phyloP scores from a whole-genome alignment of 805 yeast species.

The Wickerhamiella cacticola region DNA sequence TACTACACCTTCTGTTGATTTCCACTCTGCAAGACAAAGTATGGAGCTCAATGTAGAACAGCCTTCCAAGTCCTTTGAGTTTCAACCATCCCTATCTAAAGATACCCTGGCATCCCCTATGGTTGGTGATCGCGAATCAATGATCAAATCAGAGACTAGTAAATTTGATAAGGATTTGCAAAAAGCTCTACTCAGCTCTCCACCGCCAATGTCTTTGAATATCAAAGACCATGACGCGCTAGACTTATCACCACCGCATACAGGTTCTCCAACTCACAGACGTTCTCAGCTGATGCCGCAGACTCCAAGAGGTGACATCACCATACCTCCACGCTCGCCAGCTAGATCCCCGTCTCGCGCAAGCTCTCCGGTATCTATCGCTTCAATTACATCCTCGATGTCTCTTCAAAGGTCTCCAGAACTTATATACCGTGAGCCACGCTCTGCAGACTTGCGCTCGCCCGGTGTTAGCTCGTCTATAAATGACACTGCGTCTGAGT shows the following conservation, averaged over 20 bases:
- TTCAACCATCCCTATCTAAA: not conserved
- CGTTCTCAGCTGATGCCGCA: not conserved
- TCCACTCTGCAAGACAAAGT: constrained; percentile 10
- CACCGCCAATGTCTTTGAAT: not conserved
- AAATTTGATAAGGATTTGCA: constrained; percentile 4
- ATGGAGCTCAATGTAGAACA: not conserved
- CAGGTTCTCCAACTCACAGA: constrained; percentile 2
- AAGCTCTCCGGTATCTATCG: not conserved
- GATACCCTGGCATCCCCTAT: not conserved
- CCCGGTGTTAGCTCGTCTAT: not conserved
- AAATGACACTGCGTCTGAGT: not conserved
- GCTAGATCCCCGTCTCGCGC: constrained; percentile 10
- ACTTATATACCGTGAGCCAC: not conserved
- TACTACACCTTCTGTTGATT: not conserved
- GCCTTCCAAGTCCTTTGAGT: not conserved
- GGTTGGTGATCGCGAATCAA: not conserved
- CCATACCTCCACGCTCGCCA: constrained; percentile 8
- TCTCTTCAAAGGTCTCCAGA: constrained; percentile 3
- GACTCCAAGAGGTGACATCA: constrained; percentile 1
- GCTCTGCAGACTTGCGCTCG: not conserved
- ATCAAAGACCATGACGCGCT: not conserved
- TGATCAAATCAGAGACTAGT: constrained; percentile 2
- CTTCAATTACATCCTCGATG: constrained; percentile 4
- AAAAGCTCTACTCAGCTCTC: not conserved
- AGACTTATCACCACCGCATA: not conserved